Percentiles rank a stretch among this genome's conserved stretches.
Evolutionary conservation across 208 protist species (phyloP).

Genomic region (Trypanosoma theileri): DNA sequence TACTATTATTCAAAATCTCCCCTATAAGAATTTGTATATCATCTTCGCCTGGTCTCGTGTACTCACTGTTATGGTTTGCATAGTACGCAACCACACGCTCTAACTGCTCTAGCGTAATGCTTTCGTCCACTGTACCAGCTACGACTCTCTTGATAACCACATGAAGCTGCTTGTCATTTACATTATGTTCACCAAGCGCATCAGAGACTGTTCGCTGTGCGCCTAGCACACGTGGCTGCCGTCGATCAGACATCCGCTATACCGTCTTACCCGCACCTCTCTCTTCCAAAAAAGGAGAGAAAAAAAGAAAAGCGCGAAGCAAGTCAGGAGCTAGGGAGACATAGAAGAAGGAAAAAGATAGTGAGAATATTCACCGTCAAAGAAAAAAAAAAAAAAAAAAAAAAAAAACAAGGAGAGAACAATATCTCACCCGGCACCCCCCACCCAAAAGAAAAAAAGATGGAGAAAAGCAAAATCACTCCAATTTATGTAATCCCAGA

Average conservation of each 20-base stretch:
- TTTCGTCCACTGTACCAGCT: constrained; percentile 32
- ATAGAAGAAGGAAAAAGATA: constrained; percentile 8
- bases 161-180: constrained; percentile 38
- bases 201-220: constrained; percentile 62
- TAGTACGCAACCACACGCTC: constrained; percentile 66
- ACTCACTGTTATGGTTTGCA: constrained; percentile 83
- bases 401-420: background rate
- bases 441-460: background rate
- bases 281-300: constrained; percentile 20
- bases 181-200: constrained; percentile 22
- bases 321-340: no score
- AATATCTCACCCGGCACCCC: background rate
- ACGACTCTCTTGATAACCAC: constrained; percentile 38
- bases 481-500: background rate
- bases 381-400: background rate
- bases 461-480: no score
- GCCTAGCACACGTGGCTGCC: constrained; percentile 66
- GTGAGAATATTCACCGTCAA: background rate
- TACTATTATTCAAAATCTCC: constrained; percentile 87
- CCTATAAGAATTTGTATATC: constrained; percentile 69
- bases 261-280: background rate
- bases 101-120: constrained; percentile 51
- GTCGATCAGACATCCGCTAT: constrained; percentile 26
- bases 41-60: constrained; percentile 60
- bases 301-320: background rate